Base-by-base conservation (phyloP, 768 basidiomycete species). In the Amyloporia xantha region DNA sequence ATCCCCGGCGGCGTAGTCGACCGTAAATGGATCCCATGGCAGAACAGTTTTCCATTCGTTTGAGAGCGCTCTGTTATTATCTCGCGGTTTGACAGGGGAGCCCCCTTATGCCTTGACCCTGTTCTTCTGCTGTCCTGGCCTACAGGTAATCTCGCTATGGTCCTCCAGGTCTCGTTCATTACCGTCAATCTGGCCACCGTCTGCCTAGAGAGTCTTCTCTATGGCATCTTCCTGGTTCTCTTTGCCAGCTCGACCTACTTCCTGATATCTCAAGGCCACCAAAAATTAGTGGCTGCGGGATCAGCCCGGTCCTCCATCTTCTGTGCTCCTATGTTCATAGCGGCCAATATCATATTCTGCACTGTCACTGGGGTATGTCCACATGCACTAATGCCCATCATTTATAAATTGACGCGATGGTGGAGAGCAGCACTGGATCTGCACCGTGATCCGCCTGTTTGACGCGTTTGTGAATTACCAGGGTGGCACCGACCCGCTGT, bases 201-300 rank as follows among this genome's bases (percentile, higher is more conserved):
- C 4, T 51, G 44, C 39, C 17, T 51, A 12, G 44, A 51, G 27
- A 46, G 50, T 38, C 24, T 27, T 25, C 38, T 51, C 37, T 46
- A 46, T 27, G 50, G 50, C 43, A 25, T 46, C 15, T 51, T 51
- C 38, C 38, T 41, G 27, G 40, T 46, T 2, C 50, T 46, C 38
- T 38, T 37, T 9, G 44, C 20, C 25, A 24, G 41, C 38, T 45
- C 50, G 1, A 30, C 40, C 30, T 45, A 35, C 24, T 23, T 45
- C 20, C 33, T 45, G 3, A 9, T 45, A 11, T 24, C 10, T 10
- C 44, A 24, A 13, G 30, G 44, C 9, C 27, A 28, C 11, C 27
- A 10, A 17, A 45, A 45, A 23, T 6, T 45, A 5, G 33, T 30
- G 7, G 28, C 44, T 7, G 28, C 19, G 44, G 44, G 44, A n/a